Base-by-base conservation (phyloP, 768 basidiomycete species). In the Mycena indigotica region DNA sequence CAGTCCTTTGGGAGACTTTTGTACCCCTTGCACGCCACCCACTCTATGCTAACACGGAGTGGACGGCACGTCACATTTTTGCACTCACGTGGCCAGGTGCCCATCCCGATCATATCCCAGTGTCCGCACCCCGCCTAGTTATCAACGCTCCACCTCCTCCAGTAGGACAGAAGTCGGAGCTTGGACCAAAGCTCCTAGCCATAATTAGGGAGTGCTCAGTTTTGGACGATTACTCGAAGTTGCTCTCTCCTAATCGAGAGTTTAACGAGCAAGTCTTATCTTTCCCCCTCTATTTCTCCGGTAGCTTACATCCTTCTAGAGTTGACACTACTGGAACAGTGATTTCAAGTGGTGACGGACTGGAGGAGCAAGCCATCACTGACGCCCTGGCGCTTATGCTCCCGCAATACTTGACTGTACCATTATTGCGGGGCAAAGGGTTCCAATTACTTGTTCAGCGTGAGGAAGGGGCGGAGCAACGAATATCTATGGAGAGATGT, bases 381-480 rank as follows among this genome's bases (percentile, higher is more conserved):
- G 21, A 48, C 28, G 46, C 46, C 6, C 12, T 48, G 6, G n/a
- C n/a, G n/a, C n/a, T n/a, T n/a, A n/a, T n/a, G n/a, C 24, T 6
- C 15, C 4, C 24, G 25, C 46, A 26, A 4, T 48, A 26, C 24
- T 48, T 24, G 5, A 6, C 21, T 26, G 6, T n/a, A n/a, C n/a
- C 6, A n/a, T 12, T 28, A 5, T 6, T 12, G 46, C 46, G 23
- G 12, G 46, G 46, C 24, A 4, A 10, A 5, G 46, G 21, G 24
- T 26, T 48, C 5, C 46, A 48, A 28, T 12, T 26, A 6, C 46
- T 48, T 53, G 40, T 28, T 56, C 68, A 50, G 63, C 59, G 5
- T 64, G 56, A 5, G 68, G 69, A 26, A 70, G 24, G 21, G 15
- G 13, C 46, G 21, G 12, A 44, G 13, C 41, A 8, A 5, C 8